Evolutionary conservation across 2,329 filamentous ascomycete genomes (phyloP).

Genomic region (Chalara sp.): DNA sequence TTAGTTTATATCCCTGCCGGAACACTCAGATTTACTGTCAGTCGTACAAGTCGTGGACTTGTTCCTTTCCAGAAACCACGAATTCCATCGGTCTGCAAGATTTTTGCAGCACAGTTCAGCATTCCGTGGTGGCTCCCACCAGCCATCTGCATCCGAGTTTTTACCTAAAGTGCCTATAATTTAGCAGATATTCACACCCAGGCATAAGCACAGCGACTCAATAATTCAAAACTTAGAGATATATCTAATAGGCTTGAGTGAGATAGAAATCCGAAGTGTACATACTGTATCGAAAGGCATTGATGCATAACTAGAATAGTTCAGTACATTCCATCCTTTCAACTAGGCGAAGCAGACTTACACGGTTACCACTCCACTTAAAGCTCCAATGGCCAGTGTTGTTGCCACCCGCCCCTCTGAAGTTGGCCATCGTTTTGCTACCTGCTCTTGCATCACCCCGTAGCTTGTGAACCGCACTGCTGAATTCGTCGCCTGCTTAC

Average conservation of each 20-base stretch:
- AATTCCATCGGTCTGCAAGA: conserved; percentile 3
- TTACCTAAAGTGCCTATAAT: conserved; percentile 6
- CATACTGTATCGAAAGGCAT: conserved; percentile 18
- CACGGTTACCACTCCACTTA: conserved; percentile 17
- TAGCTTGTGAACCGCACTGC: conserved; percentile 20
- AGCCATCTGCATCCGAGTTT: conserved; percentile 18
- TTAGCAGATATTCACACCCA: no score
- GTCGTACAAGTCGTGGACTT: conserved; percentile 8
- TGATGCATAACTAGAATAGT: conserved; percentile 5
- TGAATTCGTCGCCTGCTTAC: conserved; percentile 20
- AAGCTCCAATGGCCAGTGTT: conserved; percentile 13
- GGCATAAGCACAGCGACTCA: no score
- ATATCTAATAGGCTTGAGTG: no score
- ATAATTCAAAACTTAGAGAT: no score
- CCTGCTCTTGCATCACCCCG: conserved; percentile 14
- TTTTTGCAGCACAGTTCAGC: conserved; percentile 3
- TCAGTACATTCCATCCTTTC: neutral
- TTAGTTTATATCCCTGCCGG: neutral
- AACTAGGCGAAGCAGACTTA: conserved; percentile 6
- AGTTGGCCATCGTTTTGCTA: conserved; percentile 1
- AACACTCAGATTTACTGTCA: conserved; percentile 4
- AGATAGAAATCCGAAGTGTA: no score
- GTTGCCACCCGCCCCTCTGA: neutral
- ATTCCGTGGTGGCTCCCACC: conserved; percentile 3
- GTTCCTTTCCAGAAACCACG: conserved; percentile 10